These are phyloP conservation scores for Sphaerulina musiva DNA, from an alignment of 2,329 filamentous ascomycete species.

Conservation along the genomic window DNA sequence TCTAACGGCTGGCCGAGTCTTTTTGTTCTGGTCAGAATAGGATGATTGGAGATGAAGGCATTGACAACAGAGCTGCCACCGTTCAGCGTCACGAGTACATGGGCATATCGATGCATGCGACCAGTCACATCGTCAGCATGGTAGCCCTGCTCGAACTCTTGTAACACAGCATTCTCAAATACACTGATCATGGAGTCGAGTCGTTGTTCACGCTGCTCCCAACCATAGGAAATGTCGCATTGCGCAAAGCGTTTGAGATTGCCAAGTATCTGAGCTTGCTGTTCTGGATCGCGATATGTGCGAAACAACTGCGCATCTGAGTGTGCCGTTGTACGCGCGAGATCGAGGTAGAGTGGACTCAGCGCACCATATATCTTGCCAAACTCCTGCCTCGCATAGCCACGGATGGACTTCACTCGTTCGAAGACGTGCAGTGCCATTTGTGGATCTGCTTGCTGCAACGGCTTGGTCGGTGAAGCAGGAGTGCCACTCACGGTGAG, in stretches of 20 bases:
- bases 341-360: slow-evolving; percentile 80
- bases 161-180: slow-evolving; percentile 83
- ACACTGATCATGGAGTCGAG: slow-evolving; percentile 67
- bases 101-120: slow-evolving; percentile 80
- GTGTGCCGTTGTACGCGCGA: slow-evolving; percentile 64
- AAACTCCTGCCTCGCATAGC: slow-evolving; percentile 81
- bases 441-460: slow-evolving; percentile 46
- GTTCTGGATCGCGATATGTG: slow-evolving; percentile 78
- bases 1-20: slow-evolving; percentile 69
- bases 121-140: slow-evolving; percentile 83
- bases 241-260: slow-evolving; percentile 72
- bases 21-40: slow-evolving; percentile 68
- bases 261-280: slow-evolving; percentile 81
- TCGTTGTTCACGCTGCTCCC: slow-evolving; percentile 62
- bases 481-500: slow-evolving; percentile 49
- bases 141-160: slow-evolving; percentile 90
- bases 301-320: slow-evolving; percentile 79
- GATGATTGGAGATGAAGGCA: slow-evolving; percentile 77
- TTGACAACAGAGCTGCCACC: slow-evolving; percentile 73
- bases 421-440: slow-evolving; percentile 64
- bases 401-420: slow-evolving; percentile 69
- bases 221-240: slow-evolving; percentile 74
- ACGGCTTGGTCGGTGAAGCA: slow-evolving; percentile 7
- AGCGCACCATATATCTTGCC: slow-evolving; percentile 84
- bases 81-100: slow-evolving; percentile 75